A percentile compares a stretch with the other conserved stretches of the same genome.
These are phyloP conservation scores for Phaseolus lunatus DNA, from an alignment of 306 rosid species.

Conservation along the genomic window DNA sequence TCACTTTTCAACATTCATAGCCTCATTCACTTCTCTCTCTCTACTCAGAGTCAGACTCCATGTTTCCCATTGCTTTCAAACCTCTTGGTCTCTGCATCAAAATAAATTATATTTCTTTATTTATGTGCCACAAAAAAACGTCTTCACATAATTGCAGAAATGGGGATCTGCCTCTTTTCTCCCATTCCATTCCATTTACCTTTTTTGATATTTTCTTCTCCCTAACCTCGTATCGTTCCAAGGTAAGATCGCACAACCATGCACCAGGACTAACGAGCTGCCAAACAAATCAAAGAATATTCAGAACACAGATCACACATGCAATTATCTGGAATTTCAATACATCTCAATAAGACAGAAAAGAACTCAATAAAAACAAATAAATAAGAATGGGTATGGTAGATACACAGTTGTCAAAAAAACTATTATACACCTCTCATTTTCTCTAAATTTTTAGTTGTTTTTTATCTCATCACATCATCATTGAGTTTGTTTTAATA, in stretches of 20 bases:
- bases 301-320: constrained; percentile 9
- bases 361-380: neutral
- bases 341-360: neutral
- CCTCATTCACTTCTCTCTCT: neutral
- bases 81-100: constrained; percentile 89
- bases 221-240: constrained; percentile 87
- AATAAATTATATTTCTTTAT: neutral
- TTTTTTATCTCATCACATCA: neutral
- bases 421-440: neutral
- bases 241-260: constrained; percentile 86
- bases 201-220: constrained; percentile 87
- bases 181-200: constrained; percentile 49
- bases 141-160: neutral
- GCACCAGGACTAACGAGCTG: constrained; percentile 86
- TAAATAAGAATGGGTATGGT: neutral
- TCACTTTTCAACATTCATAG: constrained; percentile 12
- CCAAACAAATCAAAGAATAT: constrained; percentile 6
- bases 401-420: too few species aligned
- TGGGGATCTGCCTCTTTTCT: neutral
- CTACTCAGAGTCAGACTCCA: constrained; percentile 87
- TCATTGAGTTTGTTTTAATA: too few species aligned
- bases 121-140: neutral
- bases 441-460: too few species aligned
- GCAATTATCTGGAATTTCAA: neutral
- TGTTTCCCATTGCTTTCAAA: constrained; percentile 85